Conservation (phyloP, 805 yeast genomes). For the Wickerhamomyces strasburgensis region DNA sequence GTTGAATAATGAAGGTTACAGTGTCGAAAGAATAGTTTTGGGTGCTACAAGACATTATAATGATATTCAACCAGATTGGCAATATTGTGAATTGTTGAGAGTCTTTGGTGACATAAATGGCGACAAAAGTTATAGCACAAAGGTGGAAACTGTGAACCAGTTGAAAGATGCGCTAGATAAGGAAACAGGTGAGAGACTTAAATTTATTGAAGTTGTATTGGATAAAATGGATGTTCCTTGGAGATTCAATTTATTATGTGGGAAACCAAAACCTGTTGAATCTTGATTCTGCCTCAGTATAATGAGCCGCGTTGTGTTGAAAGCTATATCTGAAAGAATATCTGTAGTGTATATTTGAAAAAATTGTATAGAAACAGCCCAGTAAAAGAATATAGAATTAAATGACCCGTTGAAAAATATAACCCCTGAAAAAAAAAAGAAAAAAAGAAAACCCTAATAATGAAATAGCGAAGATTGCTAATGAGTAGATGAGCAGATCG, state of each 20-base stretch:
- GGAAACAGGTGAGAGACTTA: slow-evolving; percentile 35
- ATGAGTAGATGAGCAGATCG: too few relatives aligned
- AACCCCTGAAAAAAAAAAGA: too few relatives aligned
- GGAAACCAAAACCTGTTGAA: slow-evolving; percentile 1
- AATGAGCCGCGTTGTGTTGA: too few relatives aligned
- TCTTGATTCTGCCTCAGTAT: too few relatives aligned
- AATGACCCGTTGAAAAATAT: too few relatives aligned
- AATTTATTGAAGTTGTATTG: slow-evolving; percentile 53
- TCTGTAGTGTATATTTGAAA: too few relatives aligned
- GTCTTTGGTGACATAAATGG: slow-evolving; percentile 52
- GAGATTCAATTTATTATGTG: slow-evolving; percentile 19
- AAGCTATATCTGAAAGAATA: too few relatives aligned
- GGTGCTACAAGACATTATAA: slow-evolving; percentile 52
- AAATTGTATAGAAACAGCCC: too few relatives aligned
- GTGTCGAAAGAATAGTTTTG: slow-evolving; percentile 59
- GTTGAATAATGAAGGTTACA: slow-evolving; percentile 62
- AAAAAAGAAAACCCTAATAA: too few relatives aligned
- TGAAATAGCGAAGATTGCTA: too few relatives aligned
- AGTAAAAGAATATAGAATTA: too few relatives aligned
- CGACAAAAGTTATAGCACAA: slow-evolving; percentile 34
- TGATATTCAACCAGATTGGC: slow-evolving; percentile 57
- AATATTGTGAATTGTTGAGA: slow-evolving; percentile 39
- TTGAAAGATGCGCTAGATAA: slow-evolving; percentile 7
- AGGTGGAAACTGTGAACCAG: slow-evolving; percentile 32
- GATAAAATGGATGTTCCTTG: slow-evolving; percentile 58